Conservation (phyloP, 495 filamentous ascomycete species). For the Annulohypoxylon maeteangense region DNA sequence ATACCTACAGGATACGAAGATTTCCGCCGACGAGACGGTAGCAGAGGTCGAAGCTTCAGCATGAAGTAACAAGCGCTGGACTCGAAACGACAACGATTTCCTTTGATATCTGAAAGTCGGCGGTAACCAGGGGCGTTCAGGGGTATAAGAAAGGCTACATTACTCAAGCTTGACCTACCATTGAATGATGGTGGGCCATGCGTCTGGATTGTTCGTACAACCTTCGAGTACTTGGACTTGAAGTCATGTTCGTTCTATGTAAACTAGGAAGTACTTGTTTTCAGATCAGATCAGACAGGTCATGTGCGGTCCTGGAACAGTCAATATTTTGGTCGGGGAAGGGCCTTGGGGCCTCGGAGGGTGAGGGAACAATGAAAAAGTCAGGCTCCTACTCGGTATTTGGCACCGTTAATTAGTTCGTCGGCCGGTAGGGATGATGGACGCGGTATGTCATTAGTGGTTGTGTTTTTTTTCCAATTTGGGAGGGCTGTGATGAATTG, state of each 20-base stretch:
- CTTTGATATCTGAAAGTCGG: slow-evolving; percentile 19
- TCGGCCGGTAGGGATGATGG: slow-evolving; percentile 29
- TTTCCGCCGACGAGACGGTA: slow-evolving; percentile 18
- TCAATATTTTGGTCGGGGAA: slow-evolving; percentile 33
- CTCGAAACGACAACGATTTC: slow-evolving; percentile 14
- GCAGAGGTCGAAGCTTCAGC: slow-evolving; percentile 35
- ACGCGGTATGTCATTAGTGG: slow-evolving; percentile 22
- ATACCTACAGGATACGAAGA: slow-evolving; percentile 14
- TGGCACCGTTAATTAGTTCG: slow-evolving; percentile 40
- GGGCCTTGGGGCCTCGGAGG: background rate
- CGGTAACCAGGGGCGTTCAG: slow-evolving; percentile 36
- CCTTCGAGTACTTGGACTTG: slow-evolving; percentile 34
- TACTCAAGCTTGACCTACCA: slow-evolving; percentile 9
- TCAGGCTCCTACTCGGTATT: slow-evolving; percentile 27
- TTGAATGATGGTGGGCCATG: slow-evolving; percentile 12
- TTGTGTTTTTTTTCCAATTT: slow-evolving; percentile 18
- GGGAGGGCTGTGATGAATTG: slow-evolving; percentile 39
- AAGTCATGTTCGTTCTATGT: slow-evolving; percentile 44
- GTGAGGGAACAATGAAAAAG: slow-evolving; percentile 28
- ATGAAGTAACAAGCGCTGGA: slow-evolving; percentile 24
- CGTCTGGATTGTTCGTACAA: slow-evolving; percentile 24
- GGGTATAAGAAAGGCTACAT: slow-evolving; percentile 38
- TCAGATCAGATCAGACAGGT: slow-evolving; percentile 16
- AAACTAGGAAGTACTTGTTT: slow-evolving; percentile 45
- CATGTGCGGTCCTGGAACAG: slow-evolving; percentile 27